Evolutionary conservation across 148 eudicot species (phyloP), one percentile per base, ranked within the genome.

Genomic region (Cornus suecica): DNA sequence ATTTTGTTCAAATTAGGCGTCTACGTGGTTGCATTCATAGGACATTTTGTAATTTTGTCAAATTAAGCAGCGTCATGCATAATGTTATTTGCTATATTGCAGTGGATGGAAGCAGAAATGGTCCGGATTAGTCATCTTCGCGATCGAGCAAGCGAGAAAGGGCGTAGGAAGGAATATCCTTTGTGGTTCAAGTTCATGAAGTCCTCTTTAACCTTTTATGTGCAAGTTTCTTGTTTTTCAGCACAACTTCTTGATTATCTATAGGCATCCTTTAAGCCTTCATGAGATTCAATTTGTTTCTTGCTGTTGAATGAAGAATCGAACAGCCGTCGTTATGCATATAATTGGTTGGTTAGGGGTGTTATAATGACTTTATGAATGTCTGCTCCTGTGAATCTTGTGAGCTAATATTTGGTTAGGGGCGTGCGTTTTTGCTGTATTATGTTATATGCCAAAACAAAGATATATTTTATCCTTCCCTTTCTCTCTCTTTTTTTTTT

Each of bases 131-230:
- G 85, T 80, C 98, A 93, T 95, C 99, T 93, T 76, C 97, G 99
- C 67, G 99, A 95, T 83, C 88, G 97, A 63, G 99, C 99, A 34
- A 95, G 99, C 73, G 99, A 95, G 69, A 68, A 75, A 73, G 99
- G 99, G 70, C 97, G 89, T 58, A 93, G 85, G 70, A 95, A 93
- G 64, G 94, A 91, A 95, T 95, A 95, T 95, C 99, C 99, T 93
- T 93, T 37, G 42, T 29, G 69, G 65, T 8, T 42, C n/a, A 41
- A 66, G 37, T 65, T 58, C 37, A 66, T 70, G 62, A 32, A 45
- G 68, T 65, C 42, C 42, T 74, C 60, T 29, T 51, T 48, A 18
- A 26, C 41, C 16, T 37, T 23, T 22, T 8, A 34, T 45, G 45
- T 66, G 30, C 69, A 66, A 22, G 6, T 14, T 71, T 51, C 60